Conservation (phyloP, 2,329 filamentous ascomycete genomes). For the Fusarium multiceps region DNA sequence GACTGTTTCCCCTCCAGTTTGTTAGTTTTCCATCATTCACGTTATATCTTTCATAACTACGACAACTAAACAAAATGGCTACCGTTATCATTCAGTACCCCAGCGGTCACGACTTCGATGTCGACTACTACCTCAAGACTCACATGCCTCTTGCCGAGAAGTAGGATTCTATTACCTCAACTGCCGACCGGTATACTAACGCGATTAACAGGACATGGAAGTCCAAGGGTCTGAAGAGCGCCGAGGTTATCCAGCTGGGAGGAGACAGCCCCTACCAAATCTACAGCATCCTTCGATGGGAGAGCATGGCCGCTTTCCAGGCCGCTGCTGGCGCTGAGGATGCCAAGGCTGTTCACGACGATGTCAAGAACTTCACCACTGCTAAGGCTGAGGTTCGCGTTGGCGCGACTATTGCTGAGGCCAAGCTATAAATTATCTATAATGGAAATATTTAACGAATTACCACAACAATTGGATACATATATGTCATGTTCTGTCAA, state of each 20-base stretch:
- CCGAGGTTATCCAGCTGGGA: slow-evolving; percentile 5
- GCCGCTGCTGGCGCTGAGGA: slow-evolving; percentile 4
- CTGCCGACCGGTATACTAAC: rapidly evolving
- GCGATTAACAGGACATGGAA: not conserved
- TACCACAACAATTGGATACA: too few species aligned
- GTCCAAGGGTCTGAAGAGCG: not conserved
- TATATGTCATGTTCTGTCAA: too few species aligned
- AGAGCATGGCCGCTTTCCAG: slow-evolving; percentile 19
- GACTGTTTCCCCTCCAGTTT: too few species aligned
- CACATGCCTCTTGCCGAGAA: slow-evolving; percentile 14
- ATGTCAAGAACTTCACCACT: slow-evolving; percentile 22
- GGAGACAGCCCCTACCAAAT: slow-evolving; percentile 16
- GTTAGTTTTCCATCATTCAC: too few species aligned
- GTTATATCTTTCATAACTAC: too few species aligned
- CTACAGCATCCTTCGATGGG: slow-evolving; percentile 8
- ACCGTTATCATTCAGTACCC: slow-evolving; percentile 22
- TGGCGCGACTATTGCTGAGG: not conserved
- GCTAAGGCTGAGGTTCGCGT: not conserved
- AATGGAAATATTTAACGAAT: too few species aligned
- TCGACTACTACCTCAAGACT: slow-evolving; percentile 20
- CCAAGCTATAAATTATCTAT: not conserved
- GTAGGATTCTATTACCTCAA: rapidly evolving
- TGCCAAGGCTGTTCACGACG: not conserved
- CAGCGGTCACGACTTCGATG: slow-evolving; percentile 18
- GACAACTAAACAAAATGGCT: not conserved